phyloP scores from a whole-genome alignment of 2,329 filamentous ascomycete genomes.

The Colletotrichum caudatum region DNA sequence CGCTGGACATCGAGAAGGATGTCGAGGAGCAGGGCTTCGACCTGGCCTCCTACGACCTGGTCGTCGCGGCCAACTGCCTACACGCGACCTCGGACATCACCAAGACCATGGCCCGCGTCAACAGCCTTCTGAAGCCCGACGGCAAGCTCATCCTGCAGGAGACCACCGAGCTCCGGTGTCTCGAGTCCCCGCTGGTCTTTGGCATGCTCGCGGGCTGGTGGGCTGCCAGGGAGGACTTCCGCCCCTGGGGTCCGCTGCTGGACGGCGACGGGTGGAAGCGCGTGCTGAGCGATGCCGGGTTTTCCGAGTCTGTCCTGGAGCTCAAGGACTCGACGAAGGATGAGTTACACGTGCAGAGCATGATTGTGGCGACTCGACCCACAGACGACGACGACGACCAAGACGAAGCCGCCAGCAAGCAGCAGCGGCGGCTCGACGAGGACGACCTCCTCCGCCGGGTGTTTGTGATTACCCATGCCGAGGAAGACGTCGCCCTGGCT shows the following conservation, averaged over 20 bases:
- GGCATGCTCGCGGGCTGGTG: conserved; percentile 22
- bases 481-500: background rate
- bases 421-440: background rate
- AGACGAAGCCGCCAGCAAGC: background rate
- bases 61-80: conserved; percentile 52
- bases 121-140: conserved; percentile 47
- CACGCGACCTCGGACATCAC: conserved; percentile 47
- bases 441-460: background rate
- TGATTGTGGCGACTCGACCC: background rate
- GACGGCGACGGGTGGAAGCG: conserved; percentile 12
- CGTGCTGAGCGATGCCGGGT: conserved; percentile 4
- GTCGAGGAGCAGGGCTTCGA: conserved; percentile 49
- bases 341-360: background rate
- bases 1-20: conserved; percentile 46
- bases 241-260: conserved; percentile 23
- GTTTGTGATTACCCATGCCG: background rate
- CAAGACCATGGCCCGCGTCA: conserved; percentile 44
- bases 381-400: background rate
- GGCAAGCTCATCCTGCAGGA: conserved; percentile 46
- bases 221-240: conserved; percentile 27
- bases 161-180: conserved; percentile 15
- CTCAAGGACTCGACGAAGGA: background rate
- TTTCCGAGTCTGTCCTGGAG: background rate
- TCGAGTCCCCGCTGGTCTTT: conserved; percentile 20
- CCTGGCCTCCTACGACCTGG: conserved; percentile 51